Base-by-base conservation (phyloP, 1,284 basidiomycete genomes). In the Cutaneotrichosporon sp. region DNA sequence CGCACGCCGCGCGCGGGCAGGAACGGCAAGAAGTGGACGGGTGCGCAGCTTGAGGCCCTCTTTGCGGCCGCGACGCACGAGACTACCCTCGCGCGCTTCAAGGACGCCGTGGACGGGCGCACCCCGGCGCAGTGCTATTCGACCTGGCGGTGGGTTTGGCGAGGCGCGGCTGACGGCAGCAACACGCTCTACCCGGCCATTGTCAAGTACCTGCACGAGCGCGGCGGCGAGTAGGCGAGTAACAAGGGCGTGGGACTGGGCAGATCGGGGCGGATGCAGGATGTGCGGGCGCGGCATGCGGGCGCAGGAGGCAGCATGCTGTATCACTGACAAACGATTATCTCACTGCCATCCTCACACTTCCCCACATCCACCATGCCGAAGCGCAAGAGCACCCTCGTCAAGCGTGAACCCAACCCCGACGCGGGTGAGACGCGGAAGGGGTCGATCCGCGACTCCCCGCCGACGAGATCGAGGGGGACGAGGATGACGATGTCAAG, bases 1-100 rank as follows among this genome's bases (percentile, higher is more conserved):
- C 22, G 46, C 24, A 18, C 7, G 13, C 22, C 43, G n/a, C 24
- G 46, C 24, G 22, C 33, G 9, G 4, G 33, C 13, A 33, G 7
- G 45, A 25, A 10, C 22, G 46, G 46, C 24, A 49, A 29, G 25
- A 50, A 50, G 27, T 50, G 47, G 47, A 50, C 47, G 14, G 47
- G 47, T 16, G 13, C 47, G 27, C 20, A 50, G 25, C 47, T 50
- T 16, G 47, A 50, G 18, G 47, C 47, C 2, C 47, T 50, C 22
- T 13, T 47, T 27, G 4, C 9, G 9, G 47, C 47, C 14, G 47
- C 27, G 14, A 27, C 24, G 46, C 24, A 4, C 11, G 11, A 8
- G 6, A 6, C 46, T 8, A 6, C 22, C 24, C 24, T 2, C 24
- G 22, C 24, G 14, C 16, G 47, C 27, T 50, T 50, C 47, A 31